phyloP scores from a whole-genome alignment of 352 stramenopile species.

The Globisporangium orthogonon region DNA sequence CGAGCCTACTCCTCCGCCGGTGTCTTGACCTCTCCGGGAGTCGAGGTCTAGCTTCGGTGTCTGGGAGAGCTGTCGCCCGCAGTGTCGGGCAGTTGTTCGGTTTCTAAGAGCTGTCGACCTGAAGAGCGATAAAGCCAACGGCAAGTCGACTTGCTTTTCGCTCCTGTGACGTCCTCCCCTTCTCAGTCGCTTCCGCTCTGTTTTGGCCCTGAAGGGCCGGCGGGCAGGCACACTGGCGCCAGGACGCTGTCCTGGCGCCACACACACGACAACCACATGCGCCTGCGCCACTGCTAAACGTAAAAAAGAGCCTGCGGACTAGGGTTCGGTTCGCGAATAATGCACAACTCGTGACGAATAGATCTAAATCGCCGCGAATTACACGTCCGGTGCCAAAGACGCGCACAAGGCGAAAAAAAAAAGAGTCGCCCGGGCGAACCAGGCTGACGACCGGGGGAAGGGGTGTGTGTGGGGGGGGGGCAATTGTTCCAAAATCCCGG shows the following conservation, averaged over 20 bases:
- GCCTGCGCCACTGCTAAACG: background rate
- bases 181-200: too few species aligned
- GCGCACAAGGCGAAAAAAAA: background rate
- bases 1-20: too few species aligned
- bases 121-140: too few species aligned
- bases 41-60: too few species aligned
- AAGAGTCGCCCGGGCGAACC: background rate
- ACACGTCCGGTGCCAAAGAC: background rate
- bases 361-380: background rate
- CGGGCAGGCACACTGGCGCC: slow-evolving; percentile 4
- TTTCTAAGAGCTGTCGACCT: too few species aligned
- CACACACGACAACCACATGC: background rate
- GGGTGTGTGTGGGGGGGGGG: background rate
- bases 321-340: background rate
- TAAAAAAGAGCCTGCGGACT: background rate
- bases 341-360: background rate
- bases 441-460: background rate
- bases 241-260: background rate
- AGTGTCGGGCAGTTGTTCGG: too few species aligned
- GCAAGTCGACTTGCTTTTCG: too few species aligned
- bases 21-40: too few species aligned
- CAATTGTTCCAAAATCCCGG: slow-evolving; percentile 8
- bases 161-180: too few species aligned
- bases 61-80: too few species aligned
- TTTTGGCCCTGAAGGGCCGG: too few species aligned